phyloP scores from a whole-genome alignment of 2,329 filamentous ascomycete species.

The Pyrenophora seminiperda region DNA sequence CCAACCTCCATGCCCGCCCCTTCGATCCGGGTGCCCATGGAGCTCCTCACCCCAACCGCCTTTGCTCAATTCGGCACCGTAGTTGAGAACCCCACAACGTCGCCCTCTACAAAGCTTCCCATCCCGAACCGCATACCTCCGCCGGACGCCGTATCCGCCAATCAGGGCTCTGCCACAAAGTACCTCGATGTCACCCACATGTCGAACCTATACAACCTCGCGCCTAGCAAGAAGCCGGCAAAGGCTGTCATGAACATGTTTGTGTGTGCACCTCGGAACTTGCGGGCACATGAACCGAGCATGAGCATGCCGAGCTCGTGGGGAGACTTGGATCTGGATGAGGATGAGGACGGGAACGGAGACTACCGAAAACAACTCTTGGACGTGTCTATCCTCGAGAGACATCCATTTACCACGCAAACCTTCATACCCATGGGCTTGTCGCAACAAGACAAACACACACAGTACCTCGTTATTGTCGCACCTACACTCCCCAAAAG shows the following conservation, averaged over 20 bases:
- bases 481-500: conserved; percentile 71
- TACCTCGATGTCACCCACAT: conserved; percentile 80
- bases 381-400: conserved; percentile 75
- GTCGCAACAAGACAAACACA: conserved; percentile 51
- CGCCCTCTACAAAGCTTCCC: conserved; percentile 52
- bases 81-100: conserved; percentile 70
- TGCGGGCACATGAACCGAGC: conserved; percentile 51
- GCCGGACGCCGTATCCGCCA: conserved; percentile 63
- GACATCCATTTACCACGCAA: conserved; percentile 93
- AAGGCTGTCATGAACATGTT: conserved; percentile 84
- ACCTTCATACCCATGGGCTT: conserved; percentile 82
- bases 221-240: conserved; percentile 63
- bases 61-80: conserved; percentile 86
- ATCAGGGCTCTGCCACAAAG: conserved; percentile 89
- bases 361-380: conserved; percentile 55
- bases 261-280: conserved; percentile 72
- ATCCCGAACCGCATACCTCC: conserved; percentile 54
- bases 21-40: conserved; percentile 59
- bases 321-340: conserved; percentile 43
- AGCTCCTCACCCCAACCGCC: conserved; percentile 68
- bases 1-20: conserved; percentile 48
- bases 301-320: conserved; percentile 43
- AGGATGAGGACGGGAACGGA: conserved; percentile 37
- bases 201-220: conserved; percentile 70
- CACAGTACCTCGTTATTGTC: conserved; percentile 81